Evolutionary conservation across 805 yeast species (phyloP).

Genomic region (Metschnikowia noctiluminum): DNA sequence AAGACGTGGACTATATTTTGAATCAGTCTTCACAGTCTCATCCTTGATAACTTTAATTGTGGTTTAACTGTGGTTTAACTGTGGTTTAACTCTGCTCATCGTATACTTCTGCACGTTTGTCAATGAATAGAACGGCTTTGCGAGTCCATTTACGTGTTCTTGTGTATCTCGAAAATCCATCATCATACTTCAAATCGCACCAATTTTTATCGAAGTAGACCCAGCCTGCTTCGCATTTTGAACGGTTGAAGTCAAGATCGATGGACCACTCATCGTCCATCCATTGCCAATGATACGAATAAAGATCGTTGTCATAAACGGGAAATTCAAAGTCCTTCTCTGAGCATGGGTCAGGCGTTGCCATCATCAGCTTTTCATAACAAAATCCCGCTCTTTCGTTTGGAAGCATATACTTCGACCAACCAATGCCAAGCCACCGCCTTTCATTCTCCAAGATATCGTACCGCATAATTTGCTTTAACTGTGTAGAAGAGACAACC

Average conservation of each 20-base stretch:
- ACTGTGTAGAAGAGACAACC: conserved; percentile 38
- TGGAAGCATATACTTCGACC: conserved; percentile 51
- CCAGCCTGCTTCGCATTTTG: conserved; percentile 49
- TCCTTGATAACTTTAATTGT: too few species aligned
- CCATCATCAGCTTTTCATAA: conserved; percentile 32
- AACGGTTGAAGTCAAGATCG: conserved; percentile 39
- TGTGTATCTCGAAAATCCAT: conserved; percentile 50
- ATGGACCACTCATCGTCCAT: conserved; percentile 49
- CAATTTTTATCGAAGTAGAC: conserved; percentile 50
- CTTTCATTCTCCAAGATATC: conserved; percentile 56
- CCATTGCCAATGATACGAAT: conserved; percentile 54
- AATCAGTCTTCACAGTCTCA: too few species aligned
- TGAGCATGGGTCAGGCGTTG: conserved; percentile 24
- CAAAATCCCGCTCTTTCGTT: conserved; percentile 51
- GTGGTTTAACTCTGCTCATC: conserved; percentile 4
- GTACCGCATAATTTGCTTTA: conserved; percentile 48
- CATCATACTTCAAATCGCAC: conserved; percentile 38
- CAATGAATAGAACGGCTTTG: conserved; percentile 36
- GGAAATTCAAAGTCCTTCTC: conserved; percentile 44
- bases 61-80: too few species aligned
- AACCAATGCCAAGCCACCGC: conserved; percentile 61
- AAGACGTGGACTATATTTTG: too few species aligned
- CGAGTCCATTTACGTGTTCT: conserved; percentile 51
- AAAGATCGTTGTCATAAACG: conserved; percentile 31
- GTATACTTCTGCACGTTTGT: conserved; percentile 17